A percentile compares a stretch with the other conserved stretches of the same genome.
Evolutionary conservation across 306 rosid species (phyloP).

Genomic region (Begonia peltatifolia): DNA sequence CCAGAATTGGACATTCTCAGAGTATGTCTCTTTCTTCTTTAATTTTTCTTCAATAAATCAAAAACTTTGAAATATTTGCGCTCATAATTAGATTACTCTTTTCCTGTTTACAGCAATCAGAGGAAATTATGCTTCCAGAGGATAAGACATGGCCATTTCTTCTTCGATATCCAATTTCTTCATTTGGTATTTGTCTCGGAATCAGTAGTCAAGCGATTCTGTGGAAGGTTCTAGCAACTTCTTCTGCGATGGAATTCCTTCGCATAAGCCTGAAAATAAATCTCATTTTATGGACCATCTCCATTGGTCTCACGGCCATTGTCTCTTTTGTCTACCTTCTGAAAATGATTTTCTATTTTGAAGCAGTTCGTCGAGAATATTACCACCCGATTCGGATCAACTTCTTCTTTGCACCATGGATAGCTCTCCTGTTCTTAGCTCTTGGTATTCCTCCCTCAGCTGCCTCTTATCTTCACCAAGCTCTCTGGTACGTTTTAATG

Average conservation of each 20-base stretch:
- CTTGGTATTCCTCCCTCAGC: slow-evolving; percentile 66
- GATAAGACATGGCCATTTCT: slow-evolving; percentile 80
- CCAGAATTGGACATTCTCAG: slow-evolving; percentile 52
- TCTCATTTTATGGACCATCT: slow-evolving; percentile 49
- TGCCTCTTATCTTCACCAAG: slow-evolving; percentile 22
- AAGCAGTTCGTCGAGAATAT: slow-evolving; percentile 87
- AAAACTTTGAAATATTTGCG: not conserved
- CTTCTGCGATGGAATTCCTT: slow-evolving; percentile 51
- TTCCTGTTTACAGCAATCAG: slow-evolving; percentile 43
- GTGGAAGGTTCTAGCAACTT: slow-evolving; percentile 65
- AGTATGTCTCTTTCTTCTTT: slow-evolving; percentile 25
- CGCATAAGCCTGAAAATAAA: slow-evolving; percentile 45
- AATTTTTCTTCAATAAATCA: too few relatives aligned
- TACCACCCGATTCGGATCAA: slow-evolving; percentile 77
- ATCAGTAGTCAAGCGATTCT: slow-evolving; percentile 84
- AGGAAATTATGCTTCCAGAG: slow-evolving; percentile 66
- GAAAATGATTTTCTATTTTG: slow-evolving; percentile 57
- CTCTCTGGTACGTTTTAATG: slow-evolving; percentile 80
- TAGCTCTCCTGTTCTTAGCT: slow-evolving; percentile 63
- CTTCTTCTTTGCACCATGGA: slow-evolving; percentile 91
- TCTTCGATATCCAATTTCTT: slow-evolving; percentile 57
- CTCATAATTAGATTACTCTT: not conserved
- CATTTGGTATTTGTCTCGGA: slow-evolving; percentile 81
- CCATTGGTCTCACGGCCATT: slow-evolving; percentile 24
- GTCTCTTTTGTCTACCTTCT: slow-evolving; percentile 33